Base-by-base conservation (phyloP, 2,329 filamentous ascomycete genomes). In the Fusarium sp. region DNA sequence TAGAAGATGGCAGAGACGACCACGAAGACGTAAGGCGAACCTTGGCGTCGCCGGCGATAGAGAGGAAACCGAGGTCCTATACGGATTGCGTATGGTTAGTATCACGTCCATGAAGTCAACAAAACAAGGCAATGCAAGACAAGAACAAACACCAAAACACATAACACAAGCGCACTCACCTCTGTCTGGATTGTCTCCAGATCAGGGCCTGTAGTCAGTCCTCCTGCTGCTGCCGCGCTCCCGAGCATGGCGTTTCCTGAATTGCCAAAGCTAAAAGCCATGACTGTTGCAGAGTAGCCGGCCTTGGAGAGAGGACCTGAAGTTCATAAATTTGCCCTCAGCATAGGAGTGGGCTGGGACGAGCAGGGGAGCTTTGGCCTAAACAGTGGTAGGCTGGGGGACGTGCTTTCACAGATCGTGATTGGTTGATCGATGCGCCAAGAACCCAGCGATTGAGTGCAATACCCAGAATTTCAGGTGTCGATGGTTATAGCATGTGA, bases 181-280 rank as follows among this genome's bases (percentile, higher is more conserved):
- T 97, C 93, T 70, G 94, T 95, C 78, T 91, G 88, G 72, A 97
- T 92, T 70, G 94, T 90, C 71, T 90, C 85, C 56, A 97, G 84
- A 75, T 93, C 89, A 49, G 88, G 84, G 41, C 92, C 92, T 77
- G 80, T 74, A 48, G 73, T 79, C 57, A 77, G 58, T 43, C 71
- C 75, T 64, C 75, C 83, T 65, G 79, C 78, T 62, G 79, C 81
- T 53, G 77, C 75, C 62, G 81, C 73, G 65, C 75, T 78, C 61
- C 80, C 81, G 66, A 80, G 78, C 77, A 82, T 79, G 77, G 78
- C 79, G 70, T 80, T 83, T 56, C 79, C 80, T 57, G 84, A 78
- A 73, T 80, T 85, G 66, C 79, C 82, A 78, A 90, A 90, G 78
- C 85, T 84, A 79, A 92, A 92, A 58, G 90, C 88, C 91, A 93